Evolutionary conservation across 352 stramenopile genomes (phyloP), one percentile per base, ranked within the genome.

Genomic region (Phytophthora quininea): DNA sequence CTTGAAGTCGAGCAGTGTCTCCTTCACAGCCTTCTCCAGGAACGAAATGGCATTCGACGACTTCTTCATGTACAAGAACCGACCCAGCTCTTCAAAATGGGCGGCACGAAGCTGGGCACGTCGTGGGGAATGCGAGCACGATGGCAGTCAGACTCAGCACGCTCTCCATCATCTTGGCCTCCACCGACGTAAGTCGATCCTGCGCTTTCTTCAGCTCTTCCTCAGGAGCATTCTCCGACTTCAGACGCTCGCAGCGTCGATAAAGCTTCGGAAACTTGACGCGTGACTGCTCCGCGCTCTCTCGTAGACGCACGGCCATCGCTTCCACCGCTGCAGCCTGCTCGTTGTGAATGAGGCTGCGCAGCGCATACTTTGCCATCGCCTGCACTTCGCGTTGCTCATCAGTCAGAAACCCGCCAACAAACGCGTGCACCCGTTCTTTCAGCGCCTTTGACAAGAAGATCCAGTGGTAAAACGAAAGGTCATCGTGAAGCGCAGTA

Each of bases 1-100:
- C 62, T 91, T 91, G 54, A 95, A 95, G 61, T 95, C 86, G 53
- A 92, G 72, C 62, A 95, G 63, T 43, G 86, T 91, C 58, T 92
- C 81, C 69, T 93, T 92, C 32, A 91, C 86, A 11, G 69, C 73
- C 62, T 91, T 92, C 56, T 86, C 74, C 40, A 95, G 57, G 61
- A 82, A 91, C 52, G 84, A 91, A 14, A 91, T 74, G 2, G 74
- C 79, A 9, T 73, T 74, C 8, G 84, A 85, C 9, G 74, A 72
- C 14, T 60, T 65, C 73, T 89, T 91, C 56, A 92, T 74, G 59
- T 92, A 91, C 54, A 93, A 47, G 52, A 87, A 91, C 27, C 66
- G 69, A 7, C 84, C 82, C 54, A 95, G 69, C 64, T 90, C 86
- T 70, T 93, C 86, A 49, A 95, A 30, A 92, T 73, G 7, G 78